phyloP scores from a whole-genome alignment of 371 early-diverging fungal species.

The Rhizopus delemar region DNA sequence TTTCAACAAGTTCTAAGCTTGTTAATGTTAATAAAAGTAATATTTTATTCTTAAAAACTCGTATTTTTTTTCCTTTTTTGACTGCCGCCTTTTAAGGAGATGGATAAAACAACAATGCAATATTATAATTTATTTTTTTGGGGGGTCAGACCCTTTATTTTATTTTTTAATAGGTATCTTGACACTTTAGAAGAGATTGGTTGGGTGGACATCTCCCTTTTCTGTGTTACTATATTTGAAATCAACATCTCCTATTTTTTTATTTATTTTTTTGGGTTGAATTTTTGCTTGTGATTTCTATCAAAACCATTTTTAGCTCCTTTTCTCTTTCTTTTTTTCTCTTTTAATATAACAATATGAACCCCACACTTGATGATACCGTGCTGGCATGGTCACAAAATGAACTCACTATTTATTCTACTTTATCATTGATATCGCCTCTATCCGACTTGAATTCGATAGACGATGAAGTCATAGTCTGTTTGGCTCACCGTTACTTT shows the following conservation, averaged over 20 bases:
- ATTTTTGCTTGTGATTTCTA: conserved; percentile 1
- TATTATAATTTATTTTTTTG: too few relatives aligned
- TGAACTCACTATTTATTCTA: conserved; percentile 27
- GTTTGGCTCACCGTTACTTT: conserved; percentile 41
- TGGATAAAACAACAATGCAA: neutral
- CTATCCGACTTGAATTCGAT: neutral
- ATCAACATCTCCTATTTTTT: neutral
- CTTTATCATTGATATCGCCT: neutral
- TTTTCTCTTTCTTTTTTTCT: neutral
- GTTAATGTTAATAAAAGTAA: neutral
- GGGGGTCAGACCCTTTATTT: neutral
- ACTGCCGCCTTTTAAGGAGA: neutral
- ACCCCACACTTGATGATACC: conserved; percentile 8
- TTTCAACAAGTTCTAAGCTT: conserved; percentile 92
- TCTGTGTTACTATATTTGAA: neutral
- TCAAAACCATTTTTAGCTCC: neutral
- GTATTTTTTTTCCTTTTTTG: neutral
- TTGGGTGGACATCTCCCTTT: neutral
- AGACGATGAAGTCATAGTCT: conserved; percentile 14
- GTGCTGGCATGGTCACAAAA: conserved; percentile 50
- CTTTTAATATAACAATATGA: neutral
- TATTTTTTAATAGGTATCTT: too few relatives aligned
- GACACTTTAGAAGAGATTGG: too few relatives aligned
- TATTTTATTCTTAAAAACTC: neutral
- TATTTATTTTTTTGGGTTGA: neutral